Percentiles rank a stretch among this genome's conserved stretches.
Evolutionary conservation across 116 monocot species (phyloP).

Genomic region (Iris pallida): DNA sequence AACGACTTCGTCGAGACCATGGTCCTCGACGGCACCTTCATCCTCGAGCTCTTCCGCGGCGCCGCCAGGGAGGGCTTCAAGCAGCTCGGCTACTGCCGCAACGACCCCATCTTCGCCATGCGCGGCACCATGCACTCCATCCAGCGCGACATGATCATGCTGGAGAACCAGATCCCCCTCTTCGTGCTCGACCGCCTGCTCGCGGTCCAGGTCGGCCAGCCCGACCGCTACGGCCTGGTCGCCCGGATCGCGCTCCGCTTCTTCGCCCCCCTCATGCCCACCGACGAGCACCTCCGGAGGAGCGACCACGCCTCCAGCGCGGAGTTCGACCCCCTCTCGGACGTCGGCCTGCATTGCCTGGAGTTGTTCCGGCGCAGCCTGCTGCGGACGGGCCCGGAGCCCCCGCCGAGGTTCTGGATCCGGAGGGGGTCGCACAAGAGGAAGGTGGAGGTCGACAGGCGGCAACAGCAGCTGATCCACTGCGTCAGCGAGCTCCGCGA

Average conservation of each 20-base stretch:
- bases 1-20: conserved; percentile 9
- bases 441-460: conserved; percentile 31
- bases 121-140: background rate
- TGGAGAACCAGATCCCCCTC: too few relatives aligned
- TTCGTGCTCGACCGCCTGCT: background rate
- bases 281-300: background rate
- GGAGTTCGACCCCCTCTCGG: conserved; percentile 58
- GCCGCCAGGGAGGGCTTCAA: background rate
- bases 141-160: too few relatives aligned
- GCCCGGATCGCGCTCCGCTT: background rate
- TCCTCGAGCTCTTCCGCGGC: background rate
- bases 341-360: conserved; percentile 57
- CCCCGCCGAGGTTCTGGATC: conserved; percentile 21
- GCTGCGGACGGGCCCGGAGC: conserved; percentile 29
- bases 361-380: conserved; percentile 63
- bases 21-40: conserved; percentile 3
- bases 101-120: background rate
- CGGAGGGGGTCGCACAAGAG: conserved; percentile 25
- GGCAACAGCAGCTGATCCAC: conserved; percentile 63
- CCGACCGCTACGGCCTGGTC: background rate
- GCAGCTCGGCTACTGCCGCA: too few relatives aligned
- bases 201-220: background rate
- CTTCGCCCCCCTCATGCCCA: background rate
- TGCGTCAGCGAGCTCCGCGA: conserved; percentile 63
- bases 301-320: background rate